A percentile compares a stretch with the other conserved stretches of the same genome.
phyloP scores from a whole-genome alignment of 495 filamentous ascomycete species.

The Penicillium antarcticum region DNA sequence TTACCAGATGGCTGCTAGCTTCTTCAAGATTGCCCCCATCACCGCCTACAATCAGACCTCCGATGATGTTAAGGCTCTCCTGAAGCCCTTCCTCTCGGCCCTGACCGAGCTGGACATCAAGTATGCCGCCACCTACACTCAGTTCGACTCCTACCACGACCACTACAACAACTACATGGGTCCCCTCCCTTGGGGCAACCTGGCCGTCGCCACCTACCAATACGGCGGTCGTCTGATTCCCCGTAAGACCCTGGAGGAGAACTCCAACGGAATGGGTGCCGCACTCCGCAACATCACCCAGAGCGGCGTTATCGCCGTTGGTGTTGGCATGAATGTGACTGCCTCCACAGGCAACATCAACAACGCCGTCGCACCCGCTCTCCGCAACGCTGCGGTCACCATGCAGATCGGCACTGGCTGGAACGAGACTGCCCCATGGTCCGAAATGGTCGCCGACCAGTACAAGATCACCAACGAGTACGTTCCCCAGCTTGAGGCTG shows the following conservation, averaged over 20 bases:
- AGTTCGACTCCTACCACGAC: slow-evolving; percentile 45
- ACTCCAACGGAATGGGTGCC: slow-evolving; percentile 39
- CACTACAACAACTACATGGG: slow-evolving; percentile 45
- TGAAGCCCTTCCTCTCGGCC: slow-evolving; percentile 27
- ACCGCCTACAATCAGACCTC: slow-evolving; percentile 35
- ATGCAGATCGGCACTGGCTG: slow-evolving; percentile 39
- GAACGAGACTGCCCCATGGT: slow-evolving; percentile 45
- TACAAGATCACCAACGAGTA: slow-evolving; percentile 35
- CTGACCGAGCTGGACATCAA: slow-evolving; percentile 27
- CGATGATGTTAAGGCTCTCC: slow-evolving; percentile 24
- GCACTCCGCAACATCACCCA: slow-evolving; percentile 36
- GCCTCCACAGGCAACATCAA: slow-evolving; percentile 30
- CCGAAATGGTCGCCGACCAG: slow-evolving; percentile 36
- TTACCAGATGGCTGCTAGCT: slow-evolving; percentile 44
- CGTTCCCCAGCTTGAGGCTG: slow-evolving; percentile 44
- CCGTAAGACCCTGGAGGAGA: slow-evolving; percentile 38
- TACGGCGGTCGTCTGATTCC: slow-evolving; percentile 62
- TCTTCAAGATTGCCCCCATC: slow-evolving; percentile 45
- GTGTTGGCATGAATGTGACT: slow-evolving; percentile 40
- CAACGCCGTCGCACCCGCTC: slow-evolving; percentile 55
- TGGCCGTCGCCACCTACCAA: slow-evolving; percentile 46
- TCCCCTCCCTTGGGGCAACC: slow-evolving; percentile 33
- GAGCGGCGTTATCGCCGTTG: slow-evolving; percentile 44
- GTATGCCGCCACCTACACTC: slow-evolving; percentile 20
- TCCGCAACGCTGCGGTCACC: slow-evolving; percentile 51